Percentiles rank a stretch among this genome's conserved stretches.
Evolutionary conservation across 805 yeast genomes (phyloP).

Genomic region (Wickerhamomyces chambardii): DNA sequence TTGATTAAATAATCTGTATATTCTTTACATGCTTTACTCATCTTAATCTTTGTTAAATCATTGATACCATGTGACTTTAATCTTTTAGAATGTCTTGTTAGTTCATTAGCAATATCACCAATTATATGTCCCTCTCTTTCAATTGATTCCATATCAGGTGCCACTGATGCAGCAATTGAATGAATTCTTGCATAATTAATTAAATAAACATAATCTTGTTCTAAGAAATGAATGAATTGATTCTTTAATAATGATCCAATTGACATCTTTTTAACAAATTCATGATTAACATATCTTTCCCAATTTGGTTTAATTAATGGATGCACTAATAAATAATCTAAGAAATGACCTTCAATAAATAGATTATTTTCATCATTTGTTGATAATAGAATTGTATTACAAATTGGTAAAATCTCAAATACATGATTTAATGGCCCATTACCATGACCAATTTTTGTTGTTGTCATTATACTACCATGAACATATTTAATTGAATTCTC

Average conservation of each 20-base stretch:
- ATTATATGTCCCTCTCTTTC: constrained; percentile 42
- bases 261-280: constrained; percentile 48
- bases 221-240: constrained; percentile 41
- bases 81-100: constrained; percentile 44
- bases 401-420: constrained; percentile 20
- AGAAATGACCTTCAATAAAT: constrained; percentile 21
- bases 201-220: constrained; percentile 62
- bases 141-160: constrained; percentile 44
- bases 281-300: constrained; percentile 51
- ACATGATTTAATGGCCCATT: constrained; percentile 76
- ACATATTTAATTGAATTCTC: constrained; percentile 54
- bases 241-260: constrained; percentile 36
- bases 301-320: constrained; percentile 47
- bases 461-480: constrained; percentile 49
- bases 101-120: constrained; percentile 42
- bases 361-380: background rate
- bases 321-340: constrained; percentile 45
- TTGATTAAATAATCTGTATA: constrained; percentile 54
- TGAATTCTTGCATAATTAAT: constrained; percentile 62
- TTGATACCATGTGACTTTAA: constrained; percentile 37
- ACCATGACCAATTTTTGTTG: constrained; percentile 37
- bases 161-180: constrained; percentile 51
- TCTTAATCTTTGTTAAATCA: constrained; percentile 46
- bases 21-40: constrained; percentile 39
- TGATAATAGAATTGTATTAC: background rate